These are phyloP conservation scores for Arthonia radiata DNA, from an alignment of 495 filamentous ascomycete genomes.

Conservation along the genomic window DNA sequence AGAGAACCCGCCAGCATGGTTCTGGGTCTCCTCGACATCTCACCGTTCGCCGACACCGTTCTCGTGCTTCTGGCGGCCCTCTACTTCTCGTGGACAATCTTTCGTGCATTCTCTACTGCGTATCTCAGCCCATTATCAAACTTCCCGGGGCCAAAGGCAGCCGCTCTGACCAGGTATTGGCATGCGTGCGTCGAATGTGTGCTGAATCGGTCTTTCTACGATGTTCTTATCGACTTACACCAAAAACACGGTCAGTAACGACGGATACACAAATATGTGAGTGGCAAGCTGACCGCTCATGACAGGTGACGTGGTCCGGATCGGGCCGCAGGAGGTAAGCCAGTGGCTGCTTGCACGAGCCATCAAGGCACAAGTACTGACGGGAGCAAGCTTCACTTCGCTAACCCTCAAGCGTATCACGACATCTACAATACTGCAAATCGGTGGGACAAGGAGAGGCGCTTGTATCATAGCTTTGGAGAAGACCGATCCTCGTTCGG, in stretches of 20 bases:
- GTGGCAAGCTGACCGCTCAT: neutral
- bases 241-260: slow-evolving; percentile 9
- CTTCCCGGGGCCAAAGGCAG: slow-evolving; percentile 12
- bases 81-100: neutral
- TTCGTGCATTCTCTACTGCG: slow-evolving; percentile 8
- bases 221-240: slow-evolving; percentile 5
- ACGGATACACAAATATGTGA: slow-evolving; percentile 1
- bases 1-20: neutral
- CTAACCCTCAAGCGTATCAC: slow-evolving; percentile 14
- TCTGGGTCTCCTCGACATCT: neutral
- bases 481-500: slow-evolving; percentile 15
- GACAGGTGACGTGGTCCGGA: slow-evolving; percentile 11
- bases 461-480: slow-evolving; percentile 14
- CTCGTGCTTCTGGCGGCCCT: neutral
- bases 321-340: slow-evolving; percentile 10
- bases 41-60: slow-evolving; percentile 2
- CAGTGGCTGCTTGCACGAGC: no score
- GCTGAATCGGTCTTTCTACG: slow-evolving; percentile 2
- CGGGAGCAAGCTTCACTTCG: slow-evolving; percentile 16
- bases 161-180: slow-evolving; percentile 10
- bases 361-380: neutral
- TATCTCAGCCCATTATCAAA: slow-evolving; percentile 8
- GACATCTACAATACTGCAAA: slow-evolving; percentile 15
- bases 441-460: slow-evolving; percentile 16
- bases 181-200: slow-evolving; percentile 8